Base-by-base conservation (phyloP, 1,139 yeast species). In the Debaryomycetaceae sp. region DNA sequence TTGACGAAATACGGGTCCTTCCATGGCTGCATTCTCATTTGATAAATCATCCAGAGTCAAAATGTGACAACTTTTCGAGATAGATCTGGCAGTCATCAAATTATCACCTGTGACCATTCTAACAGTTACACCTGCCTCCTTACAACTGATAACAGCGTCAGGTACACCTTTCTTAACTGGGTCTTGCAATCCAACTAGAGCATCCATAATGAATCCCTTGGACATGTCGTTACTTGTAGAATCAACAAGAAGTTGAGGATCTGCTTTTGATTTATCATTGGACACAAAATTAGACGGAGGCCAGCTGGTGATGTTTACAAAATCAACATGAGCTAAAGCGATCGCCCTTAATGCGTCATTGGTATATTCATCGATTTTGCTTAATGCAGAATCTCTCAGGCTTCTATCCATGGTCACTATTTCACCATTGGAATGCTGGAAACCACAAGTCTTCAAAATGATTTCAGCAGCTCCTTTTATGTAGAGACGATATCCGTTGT, bases 91-190 rank as follows among this genome's bases (percentile, higher is more conserved):
- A 6, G 99, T 93, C 42, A 81, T 72, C 48, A 91, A 63, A 60
- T 91, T 91, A 64, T 93, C 99, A 65, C 99, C 99, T 23, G 99
- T 93, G 42, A 93, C 97, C 99, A 93, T 93, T 56, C 97, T 79
- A 24, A 93, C 98, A 27, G 85, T 80, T 14, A 93, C 98, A 45
- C 99, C 98, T 0, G 99, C 98, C 37, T 73, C 73, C 55, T 82
- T 84, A 68, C 99, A 93, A 59, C 85, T 85, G 34, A 75, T 72
- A 20, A 93, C 97, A 1, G 99, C 96, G 45, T 85, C 83, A 24
- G 83, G 78, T n/a, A 93, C 98, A 50, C 97, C 97, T 7, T 79
- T 80, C 55, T 97, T 83, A 51, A 93, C 75, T 1, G 99, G 99
- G 68, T 93, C 99, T 70, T 87, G 93, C 57, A 93, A 88, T 55